A percentile compares a stretch with the other conserved stretches of the same genome.
Conservation (phyloP, 2,329 filamentous ascomycete species). For the Aureobasidium zeae region DNA sequence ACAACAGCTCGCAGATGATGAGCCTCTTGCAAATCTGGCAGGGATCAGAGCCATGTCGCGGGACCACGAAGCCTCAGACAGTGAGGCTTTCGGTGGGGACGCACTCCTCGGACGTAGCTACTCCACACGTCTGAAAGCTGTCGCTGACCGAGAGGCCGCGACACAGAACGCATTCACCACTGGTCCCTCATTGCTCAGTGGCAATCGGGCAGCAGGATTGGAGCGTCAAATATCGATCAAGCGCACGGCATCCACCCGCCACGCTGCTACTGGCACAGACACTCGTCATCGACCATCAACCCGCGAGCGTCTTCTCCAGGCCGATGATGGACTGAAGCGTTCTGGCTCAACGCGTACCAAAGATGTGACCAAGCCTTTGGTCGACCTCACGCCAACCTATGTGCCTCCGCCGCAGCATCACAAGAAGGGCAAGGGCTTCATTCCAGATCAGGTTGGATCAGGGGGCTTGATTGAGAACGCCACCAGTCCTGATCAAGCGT, state of each 20-base stretch:
- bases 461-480: slow-evolving; percentile 39
- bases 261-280: slow-evolving; percentile 17
- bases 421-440: slow-evolving; percentile 44
- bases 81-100: slow-evolving; percentile 35
- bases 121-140: slow-evolving; percentile 36
- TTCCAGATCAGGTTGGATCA: slow-evolving; percentile 23
- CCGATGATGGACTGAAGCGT: slow-evolving; percentile 31
- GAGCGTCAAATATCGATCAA: slow-evolving; percentile 15
- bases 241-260: slow-evolving; percentile 28
- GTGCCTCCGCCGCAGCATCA: slow-evolving; percentile 53
- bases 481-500: slow-evolving; percentile 35
- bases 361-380: slow-evolving; percentile 49
- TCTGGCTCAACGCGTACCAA: slow-evolving; percentile 34
- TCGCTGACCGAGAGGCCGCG: slow-evolving; percentile 30
- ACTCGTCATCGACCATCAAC: slow-evolving; percentile 13
- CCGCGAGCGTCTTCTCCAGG: slow-evolving; percentile 9
- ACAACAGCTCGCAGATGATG: slow-evolving; percentile 26
- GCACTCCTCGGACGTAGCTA: slow-evolving; percentile 44
- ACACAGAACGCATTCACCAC: slow-evolving; percentile 43
- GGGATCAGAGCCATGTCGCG: slow-evolving; percentile 18
- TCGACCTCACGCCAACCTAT: slow-evolving; percentile 59
- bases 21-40: slow-evolving; percentile 28
- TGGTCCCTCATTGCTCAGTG: slow-evolving; percentile 50
- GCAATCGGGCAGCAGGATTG: slow-evolving; percentile 17
- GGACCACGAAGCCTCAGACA: slow-evolving; percentile 17